phyloP scores from a whole-genome alignment of 192 early-diverging fungal genomes.

The Spizellomyces sp. region DNA sequence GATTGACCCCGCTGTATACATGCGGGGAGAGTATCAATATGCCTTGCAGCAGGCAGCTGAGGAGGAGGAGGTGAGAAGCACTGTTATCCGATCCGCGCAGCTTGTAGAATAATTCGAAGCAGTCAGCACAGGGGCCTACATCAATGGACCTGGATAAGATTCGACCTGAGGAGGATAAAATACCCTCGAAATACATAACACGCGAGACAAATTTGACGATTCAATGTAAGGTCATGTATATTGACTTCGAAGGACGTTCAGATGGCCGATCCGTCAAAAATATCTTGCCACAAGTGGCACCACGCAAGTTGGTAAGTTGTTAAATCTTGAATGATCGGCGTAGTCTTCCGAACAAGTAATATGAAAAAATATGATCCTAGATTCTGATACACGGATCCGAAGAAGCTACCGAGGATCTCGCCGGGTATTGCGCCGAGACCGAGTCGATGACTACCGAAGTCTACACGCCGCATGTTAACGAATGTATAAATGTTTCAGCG shows the following conservation, averaged over 20 bases:
- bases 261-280: conserved; percentile 85
- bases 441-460: conserved; percentile 82
- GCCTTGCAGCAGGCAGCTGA: conserved; percentile 47
- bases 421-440: conserved; percentile 59
- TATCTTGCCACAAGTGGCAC: conserved; percentile 79
- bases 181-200: conserved; percentile 81
- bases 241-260: conserved; percentile 91
- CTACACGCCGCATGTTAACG: conserved; percentile 77
- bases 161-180: conserved; percentile 51
- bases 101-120: background rate
- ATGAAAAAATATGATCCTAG: conserved; percentile 15
- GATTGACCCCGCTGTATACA: conserved; percentile 62
- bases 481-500: conserved; percentile 86
- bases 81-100: too few species aligned
- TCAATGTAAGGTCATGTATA: conserved; percentile 75
- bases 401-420: conserved; percentile 69
- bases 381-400: conserved; percentile 85
- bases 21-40: conserved; percentile 23
- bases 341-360: background rate
- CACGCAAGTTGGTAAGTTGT: conserved; percentile 71
- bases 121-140: background rate
- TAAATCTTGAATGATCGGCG: too few species aligned
- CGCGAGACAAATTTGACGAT: conserved; percentile 61
- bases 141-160: conserved; percentile 52
- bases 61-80: conserved; percentile 14